Evolutionary conservation across 2,329 filamentous ascomycete species (phyloP).

Genomic region (Tolypocladium sp.): DNA sequence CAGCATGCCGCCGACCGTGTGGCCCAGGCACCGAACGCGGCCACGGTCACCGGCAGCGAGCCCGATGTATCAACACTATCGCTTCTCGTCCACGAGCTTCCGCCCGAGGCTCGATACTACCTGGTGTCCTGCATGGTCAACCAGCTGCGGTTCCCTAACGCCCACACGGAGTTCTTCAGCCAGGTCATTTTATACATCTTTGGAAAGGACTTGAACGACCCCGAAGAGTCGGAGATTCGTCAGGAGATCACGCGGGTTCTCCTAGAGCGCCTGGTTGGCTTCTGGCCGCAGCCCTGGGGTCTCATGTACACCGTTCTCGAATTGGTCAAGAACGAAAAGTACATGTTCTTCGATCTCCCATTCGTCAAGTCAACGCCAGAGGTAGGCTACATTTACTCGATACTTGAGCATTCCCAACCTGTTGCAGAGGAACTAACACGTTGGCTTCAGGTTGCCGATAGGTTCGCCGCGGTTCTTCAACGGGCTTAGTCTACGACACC

Average conservation of each 20-base stretch:
- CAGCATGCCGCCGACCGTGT: slow-evolving; percentile 57
- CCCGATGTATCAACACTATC: slow-evolving; percentile 63
- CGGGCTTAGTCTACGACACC: slow-evolving; percentile 13
- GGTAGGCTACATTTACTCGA: slow-evolving; percentile 40
- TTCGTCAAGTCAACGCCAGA: slow-evolving; percentile 88
- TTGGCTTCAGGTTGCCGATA: slow-evolving; percentile 22
- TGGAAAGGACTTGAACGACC: slow-evolving; percentile 60
- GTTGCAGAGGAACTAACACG: slow-evolving; percentile 4
- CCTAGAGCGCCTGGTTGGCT: slow-evolving; percentile 77
- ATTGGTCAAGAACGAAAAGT: slow-evolving; percentile 82
- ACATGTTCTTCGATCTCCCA: slow-evolving; percentile 84
- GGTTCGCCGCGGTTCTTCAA: slow-evolving; percentile 25
- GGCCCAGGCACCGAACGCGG: slow-evolving; percentile 47
- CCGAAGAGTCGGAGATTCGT: slow-evolving; percentile 73
- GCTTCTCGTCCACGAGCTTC: slow-evolving; percentile 65
- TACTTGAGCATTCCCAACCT: neutral
- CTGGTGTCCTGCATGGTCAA: slow-evolving; percentile 79
- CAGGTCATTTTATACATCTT: slow-evolving; percentile 80
- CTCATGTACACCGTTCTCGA: slow-evolving; percentile 82
- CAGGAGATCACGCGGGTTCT: slow-evolving; percentile 86
- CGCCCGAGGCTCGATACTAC: slow-evolving; percentile 74
- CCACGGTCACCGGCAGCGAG: slow-evolving; percentile 32
- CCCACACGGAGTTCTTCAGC: slow-evolving; percentile 87
- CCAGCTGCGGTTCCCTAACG: slow-evolving; percentile 83
- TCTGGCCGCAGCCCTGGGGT: slow-evolving; percentile 93